Conservation (phyloP, 345 rosid species). For the Dovyalis caffra region DNA sequence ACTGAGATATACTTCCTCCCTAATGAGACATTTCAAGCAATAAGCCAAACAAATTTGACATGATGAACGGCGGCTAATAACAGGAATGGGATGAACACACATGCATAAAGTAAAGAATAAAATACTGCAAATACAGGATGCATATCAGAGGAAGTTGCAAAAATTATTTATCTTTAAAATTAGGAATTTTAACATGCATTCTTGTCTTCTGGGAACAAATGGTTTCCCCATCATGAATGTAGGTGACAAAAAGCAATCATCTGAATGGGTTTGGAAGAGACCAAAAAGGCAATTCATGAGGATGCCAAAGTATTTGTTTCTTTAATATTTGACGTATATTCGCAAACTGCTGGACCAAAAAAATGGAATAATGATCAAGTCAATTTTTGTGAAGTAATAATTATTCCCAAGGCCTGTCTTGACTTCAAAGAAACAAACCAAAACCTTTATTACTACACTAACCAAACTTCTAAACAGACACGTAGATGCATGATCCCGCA, state of each 20-base stretch:
- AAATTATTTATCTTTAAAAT: not conserved
- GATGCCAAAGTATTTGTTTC: not conserved
- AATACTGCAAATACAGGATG: not conserved
- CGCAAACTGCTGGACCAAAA: not conserved
- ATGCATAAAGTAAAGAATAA: not conserved
- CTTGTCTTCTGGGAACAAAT: not conserved
- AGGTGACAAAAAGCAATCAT: not conserved
- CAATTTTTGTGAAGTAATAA: not conserved
- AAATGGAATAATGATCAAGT: not conserved
- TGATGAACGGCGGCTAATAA: too few relatives aligned
- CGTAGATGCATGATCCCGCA: too few relatives aligned
- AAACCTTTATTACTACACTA: too few relatives aligned
- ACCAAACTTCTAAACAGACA: too few relatives aligned
- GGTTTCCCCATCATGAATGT: not conserved
- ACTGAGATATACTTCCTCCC: too few relatives aligned
- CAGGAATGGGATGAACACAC: not conserved
- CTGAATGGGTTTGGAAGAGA: not conserved
- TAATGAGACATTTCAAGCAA: too few relatives aligned
- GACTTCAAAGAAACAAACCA: too few relatives aligned
- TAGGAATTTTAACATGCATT: not conserved
- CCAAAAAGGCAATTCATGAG: not conserved
- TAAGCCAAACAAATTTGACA: too few relatives aligned
- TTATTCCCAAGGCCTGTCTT: not conserved
- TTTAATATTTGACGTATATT: not conserved
- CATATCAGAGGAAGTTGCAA: not conserved